These are phyloP conservation scores for Jamesozyma jinghongensis DNA, from an alignment of 805 yeast species.

Conservation along the genomic window DNA sequence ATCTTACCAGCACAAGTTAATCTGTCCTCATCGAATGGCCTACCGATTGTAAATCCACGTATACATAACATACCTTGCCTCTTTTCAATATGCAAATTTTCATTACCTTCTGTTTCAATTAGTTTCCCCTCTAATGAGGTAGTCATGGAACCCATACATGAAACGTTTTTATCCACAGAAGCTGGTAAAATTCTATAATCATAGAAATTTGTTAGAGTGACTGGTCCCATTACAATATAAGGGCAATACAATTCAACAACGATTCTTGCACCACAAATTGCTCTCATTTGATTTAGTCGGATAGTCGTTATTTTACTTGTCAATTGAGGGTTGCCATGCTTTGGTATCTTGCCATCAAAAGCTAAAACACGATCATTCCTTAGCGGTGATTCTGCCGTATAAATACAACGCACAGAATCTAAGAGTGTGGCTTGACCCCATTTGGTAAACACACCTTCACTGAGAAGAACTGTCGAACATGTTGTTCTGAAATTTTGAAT, in stretches of 20 bases:
- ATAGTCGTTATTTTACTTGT: constrained; percentile 12
- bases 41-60: constrained; percentile 63
- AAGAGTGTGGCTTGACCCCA: constrained; percentile 22
- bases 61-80: constrained; percentile 44
- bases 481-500: constrained; percentile 22
- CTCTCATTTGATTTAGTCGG: constrained; percentile 36
- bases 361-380: constrained; percentile 11
- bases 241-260: constrained; percentile 41
- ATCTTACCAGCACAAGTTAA: constrained; percentile 24
- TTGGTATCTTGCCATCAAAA: constrained; percentile 12
- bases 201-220: constrained; percentile 48
- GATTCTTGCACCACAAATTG: constrained; percentile 41
- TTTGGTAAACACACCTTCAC: constrained; percentile 41
- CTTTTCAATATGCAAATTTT: constrained; percentile 28
- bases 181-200: constrained; percentile 47
- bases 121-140: constrained; percentile 55
- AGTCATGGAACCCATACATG: constrained; percentile 47
- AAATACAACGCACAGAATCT: constrained; percentile 34
- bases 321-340: constrained; percentile 10
- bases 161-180: constrained; percentile 23
- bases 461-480: constrained; percentile 36
- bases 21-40: constrained; percentile 30
- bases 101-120: constrained; percentile 27
- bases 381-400: constrained; percentile 28
- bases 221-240: constrained; percentile 42